Conservation (phyloP, 305 asterid genomes). For the Stenogyne calaminthoides region DNA sequence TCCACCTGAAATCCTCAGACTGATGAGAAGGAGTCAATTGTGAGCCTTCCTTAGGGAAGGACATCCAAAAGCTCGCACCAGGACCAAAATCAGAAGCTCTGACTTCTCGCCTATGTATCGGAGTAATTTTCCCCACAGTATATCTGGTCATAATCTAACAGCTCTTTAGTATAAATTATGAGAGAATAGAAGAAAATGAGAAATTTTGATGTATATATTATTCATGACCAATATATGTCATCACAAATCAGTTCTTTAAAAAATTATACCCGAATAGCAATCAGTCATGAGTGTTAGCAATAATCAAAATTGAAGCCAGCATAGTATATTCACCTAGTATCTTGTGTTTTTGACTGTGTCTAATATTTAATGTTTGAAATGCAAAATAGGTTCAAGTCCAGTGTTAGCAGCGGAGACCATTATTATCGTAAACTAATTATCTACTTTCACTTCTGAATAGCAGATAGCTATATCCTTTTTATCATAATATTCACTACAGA, state of each 20-base stretch:
- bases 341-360: too few relatives aligned
- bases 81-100: conserved; percentile 85
- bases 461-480: neutral
- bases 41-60: conserved; percentile 89
- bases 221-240: conserved; percentile 11
- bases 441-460: conserved; percentile 1
- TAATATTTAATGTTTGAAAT: neutral
- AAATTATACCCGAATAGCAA: conserved; percentile 6
- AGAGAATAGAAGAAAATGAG: conserved; percentile 14
- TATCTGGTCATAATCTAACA: conserved; percentile 57
- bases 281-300: neutral
- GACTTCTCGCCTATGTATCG: conserved; percentile 90
- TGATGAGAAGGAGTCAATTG: conserved; percentile 91
- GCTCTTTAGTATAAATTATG: conserved; percentile 30
- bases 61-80: conserved; percentile 96
- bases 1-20: conserved; percentile 98
- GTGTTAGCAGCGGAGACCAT: neutral
- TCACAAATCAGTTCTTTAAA: conserved; percentile 16
- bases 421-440: neutral
- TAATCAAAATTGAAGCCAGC: too few relatives aligned
- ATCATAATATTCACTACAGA: neutral
- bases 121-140: conserved; percentile 97
- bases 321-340: too few relatives aligned
- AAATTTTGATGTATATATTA: conserved; percentile 3
- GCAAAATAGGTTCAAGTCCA: neutral